Percentiles rank a stretch among this genome's conserved stretches.
Evolutionary conservation across 1,139 yeast species (phyloP).

Genomic region (Zygosaccharomyces sapae): DNA sequence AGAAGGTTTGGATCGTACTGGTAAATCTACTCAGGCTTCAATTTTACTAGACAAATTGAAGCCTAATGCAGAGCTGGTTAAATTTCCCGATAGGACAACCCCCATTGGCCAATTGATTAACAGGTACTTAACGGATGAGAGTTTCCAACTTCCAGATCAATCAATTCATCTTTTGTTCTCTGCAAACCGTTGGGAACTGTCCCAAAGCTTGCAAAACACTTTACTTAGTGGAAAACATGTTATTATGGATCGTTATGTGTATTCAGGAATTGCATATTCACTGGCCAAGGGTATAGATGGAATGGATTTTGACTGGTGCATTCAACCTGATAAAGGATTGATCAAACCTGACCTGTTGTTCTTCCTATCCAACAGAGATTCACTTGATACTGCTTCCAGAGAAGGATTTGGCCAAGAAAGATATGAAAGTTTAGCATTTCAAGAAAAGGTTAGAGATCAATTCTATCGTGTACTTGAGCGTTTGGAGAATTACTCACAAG

Average conservation of each 20-base stretch:
- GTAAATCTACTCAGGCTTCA: conserved; percentile 84
- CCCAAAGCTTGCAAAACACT: conserved; percentile 43
- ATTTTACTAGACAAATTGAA: conserved; percentile 43
- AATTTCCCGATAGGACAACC: conserved; percentile 87
- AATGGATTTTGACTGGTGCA: conserved; percentile 68
- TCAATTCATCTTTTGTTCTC: conserved; percentile 83
- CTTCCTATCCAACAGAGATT: conserved; percentile 60
- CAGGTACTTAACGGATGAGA: conserved; percentile 55
- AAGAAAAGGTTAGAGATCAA: conserved; percentile 56
- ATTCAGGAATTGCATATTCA: conserved; percentile 90
- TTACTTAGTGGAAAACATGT: conserved; percentile 55
- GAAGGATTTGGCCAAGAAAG: conserved; percentile 91
- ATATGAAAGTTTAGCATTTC: conserved; percentile 75
- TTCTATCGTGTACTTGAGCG: conserved; percentile 48
- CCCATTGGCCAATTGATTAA: conserved; percentile 75
- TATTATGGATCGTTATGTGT: conserved; percentile 80
- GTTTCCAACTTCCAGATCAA: conserved; percentile 57
- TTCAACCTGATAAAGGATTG: conserved; percentile 74
- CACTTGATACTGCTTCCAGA: conserved; percentile 50
- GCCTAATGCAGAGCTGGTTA: conserved; percentile 47
- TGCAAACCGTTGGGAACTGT: conserved; percentile 92
- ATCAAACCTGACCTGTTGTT: conserved; percentile 83
- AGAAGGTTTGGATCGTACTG: conserved; percentile 94
- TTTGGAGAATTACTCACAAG: conserved; percentile 19
- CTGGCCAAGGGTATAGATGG: conserved; percentile 59